A percentile compares a stretch with the other conserved stretches of the same genome.
phyloP scores from a whole-genome alignment of 352 stramenopile genomes.

The Phytopythium helicoides region DNA sequence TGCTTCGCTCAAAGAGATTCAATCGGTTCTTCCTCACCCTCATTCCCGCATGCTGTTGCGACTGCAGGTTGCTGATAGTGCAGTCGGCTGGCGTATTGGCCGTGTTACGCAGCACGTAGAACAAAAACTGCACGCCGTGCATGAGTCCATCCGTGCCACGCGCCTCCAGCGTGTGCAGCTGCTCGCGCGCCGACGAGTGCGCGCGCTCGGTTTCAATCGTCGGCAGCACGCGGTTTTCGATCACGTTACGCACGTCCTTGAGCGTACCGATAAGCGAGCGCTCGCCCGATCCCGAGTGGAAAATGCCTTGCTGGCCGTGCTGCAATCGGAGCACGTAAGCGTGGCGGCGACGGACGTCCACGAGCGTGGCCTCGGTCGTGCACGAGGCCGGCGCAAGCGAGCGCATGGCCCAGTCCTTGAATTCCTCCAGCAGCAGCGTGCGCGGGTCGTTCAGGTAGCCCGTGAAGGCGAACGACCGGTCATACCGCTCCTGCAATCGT shows the following conservation, averaged over 20 bases:
- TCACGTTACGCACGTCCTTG: constrained; percentile 80
- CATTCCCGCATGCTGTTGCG: constrained; percentile 81
- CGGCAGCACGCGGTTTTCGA: constrained; percentile 70
- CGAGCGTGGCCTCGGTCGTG: constrained; percentile 74
- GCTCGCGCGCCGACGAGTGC: constrained; percentile 77
- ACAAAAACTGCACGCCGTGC: constrained; percentile 86
- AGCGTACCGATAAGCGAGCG: constrained; percentile 74
- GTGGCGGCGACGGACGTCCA: constrained; percentile 72
- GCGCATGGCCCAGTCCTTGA: constrained; percentile 86
- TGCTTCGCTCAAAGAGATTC: no score
- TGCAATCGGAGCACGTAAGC: constrained; percentile 76
- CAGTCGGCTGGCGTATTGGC: constrained; percentile 81
- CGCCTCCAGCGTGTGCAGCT: constrained; percentile 76
- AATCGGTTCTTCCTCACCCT: constrained; percentile 19
- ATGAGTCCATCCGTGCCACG: constrained; percentile 78
- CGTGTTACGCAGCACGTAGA: constrained; percentile 84
- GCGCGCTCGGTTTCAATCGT: constrained; percentile 81
- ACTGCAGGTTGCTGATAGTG: constrained; percentile 81
- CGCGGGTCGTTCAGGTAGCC: constrained; percentile 84
- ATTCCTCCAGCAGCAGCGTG: constrained; percentile 80
- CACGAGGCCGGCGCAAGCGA: constrained; percentile 70
- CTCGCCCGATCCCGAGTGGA: constrained; percentile 74
- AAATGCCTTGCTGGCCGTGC: constrained; percentile 78
- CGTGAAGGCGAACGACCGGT: constrained; percentile 68
- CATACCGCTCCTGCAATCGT: constrained; percentile 52